Evolutionary conservation across 768 basidiomycete genomes (phyloP), one percentile per base, ranked within the genome.

Genomic region (Leccinum sublutescens): DNA sequence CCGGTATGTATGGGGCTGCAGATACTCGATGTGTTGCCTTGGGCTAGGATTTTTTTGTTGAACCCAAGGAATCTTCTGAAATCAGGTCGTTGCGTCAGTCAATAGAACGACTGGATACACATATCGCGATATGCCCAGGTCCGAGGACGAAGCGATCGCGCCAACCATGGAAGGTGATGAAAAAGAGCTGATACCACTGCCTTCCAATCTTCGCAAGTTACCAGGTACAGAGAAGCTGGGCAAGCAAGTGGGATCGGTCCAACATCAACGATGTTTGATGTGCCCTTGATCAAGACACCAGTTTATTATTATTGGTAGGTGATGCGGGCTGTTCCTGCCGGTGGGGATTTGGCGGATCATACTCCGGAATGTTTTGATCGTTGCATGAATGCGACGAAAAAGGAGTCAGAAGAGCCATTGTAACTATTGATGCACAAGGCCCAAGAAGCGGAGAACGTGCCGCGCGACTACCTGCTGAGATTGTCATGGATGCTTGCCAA

Each of bases 281-380:
- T 8, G 7, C 38, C 38, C 17, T 40, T 40, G 38, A 40, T 40
- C 6, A 40, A 34, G 38, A 40, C 15, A 38, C 15, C 6, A 15
- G 27, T 27, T 6, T n/a, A n/a, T n/a, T n/a, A n/a, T n/a, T n/a
- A n/a, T n/a, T n/a, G n/a, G n/a, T 40, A 8, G 15, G 17, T 17
- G 3, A 17, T 17, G 38, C 3, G 6, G 38, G 38, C 77, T 93
- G 31, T 96, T 95, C 76, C 93, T 93, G 1, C 69, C 93, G 5
- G 38, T 86, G 10, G 93, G 95, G 67, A 78, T 95, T 64, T n/a
- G 91, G 88, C 80, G 92, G 1, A 78, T 95, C 10, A 87, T 86
- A 0, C 71, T 27, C n/a, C n/a, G n/a, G n/a, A n/a, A n/a, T n/a
- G 27, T 27, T 7, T 27, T 7, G 6, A 81, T 86, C 15, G 79